phyloP scores from a whole-genome alignment of 495 filamentous ascomycete species.

The Penicillium turbatum region DNA sequence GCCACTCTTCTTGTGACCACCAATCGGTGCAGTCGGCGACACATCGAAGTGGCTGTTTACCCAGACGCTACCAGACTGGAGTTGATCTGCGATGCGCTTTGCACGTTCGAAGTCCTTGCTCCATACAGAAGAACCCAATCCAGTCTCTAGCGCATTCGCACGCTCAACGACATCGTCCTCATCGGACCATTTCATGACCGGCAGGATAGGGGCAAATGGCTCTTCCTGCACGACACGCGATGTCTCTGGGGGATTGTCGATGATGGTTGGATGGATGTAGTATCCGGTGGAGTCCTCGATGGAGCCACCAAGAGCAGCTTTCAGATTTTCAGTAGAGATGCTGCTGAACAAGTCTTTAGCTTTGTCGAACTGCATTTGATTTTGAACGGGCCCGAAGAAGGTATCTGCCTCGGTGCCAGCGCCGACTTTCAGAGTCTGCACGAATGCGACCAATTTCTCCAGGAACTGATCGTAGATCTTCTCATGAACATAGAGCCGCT shows the following conservation, averaged over 20 bases:
- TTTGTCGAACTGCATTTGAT: constrained; percentile 53
- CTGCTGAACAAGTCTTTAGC: constrained; percentile 48
- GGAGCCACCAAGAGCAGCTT: constrained; percentile 32
- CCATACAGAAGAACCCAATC: constrained; percentile 57
- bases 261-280: constrained; percentile 54
- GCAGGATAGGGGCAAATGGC: constrained; percentile 53
- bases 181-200: constrained; percentile 51
- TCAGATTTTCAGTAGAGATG: constrained; percentile 44
- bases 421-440: constrained; percentile 47
- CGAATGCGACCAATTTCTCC: constrained; percentile 49
- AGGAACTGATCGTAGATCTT: constrained; percentile 61
- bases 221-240: constrained; percentile 48
- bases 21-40: constrained; percentile 52
- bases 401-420: constrained; percentile 39
- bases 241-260: constrained; percentile 54
- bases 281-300: constrained; percentile 41
- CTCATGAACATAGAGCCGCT: constrained; percentile 67
- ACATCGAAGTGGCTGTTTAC: constrained; percentile 51
- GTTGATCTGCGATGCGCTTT: constrained; percentile 43
- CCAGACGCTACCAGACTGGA: constrained; percentile 56
- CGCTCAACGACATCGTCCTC: constrained; percentile 55
- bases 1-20: constrained; percentile 62
- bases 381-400: constrained; percentile 56
- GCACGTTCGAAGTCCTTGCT: constrained; percentile 48
- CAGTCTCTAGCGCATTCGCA: constrained; percentile 53